Conservation (phyloP, 352 stramenopile species). For the Phytophthora citricola region DNA sequence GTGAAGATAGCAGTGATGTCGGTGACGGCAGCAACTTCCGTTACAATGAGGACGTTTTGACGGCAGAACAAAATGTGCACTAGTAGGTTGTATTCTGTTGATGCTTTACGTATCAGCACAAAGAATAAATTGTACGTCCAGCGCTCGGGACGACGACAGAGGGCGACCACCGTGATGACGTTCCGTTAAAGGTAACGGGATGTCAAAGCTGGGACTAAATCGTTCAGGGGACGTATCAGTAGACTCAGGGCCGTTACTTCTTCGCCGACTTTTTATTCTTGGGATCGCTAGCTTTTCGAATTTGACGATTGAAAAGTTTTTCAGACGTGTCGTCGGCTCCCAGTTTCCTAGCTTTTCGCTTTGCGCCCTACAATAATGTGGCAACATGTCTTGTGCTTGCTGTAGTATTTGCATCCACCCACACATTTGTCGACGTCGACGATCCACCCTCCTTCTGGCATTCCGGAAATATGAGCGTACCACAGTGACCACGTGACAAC, state of each 20-base stretch:
- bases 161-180: background rate
- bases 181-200: conserved; percentile 1
- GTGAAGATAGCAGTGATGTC: too few species aligned
- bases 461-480: background rate
- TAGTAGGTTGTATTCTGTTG: background rate
- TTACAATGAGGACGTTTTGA: background rate
- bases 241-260: background rate
- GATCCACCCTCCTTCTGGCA: conserved; percentile 7
- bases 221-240: background rate
- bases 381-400: conserved; percentile 8
- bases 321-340: background rate
- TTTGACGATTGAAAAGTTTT: conserved; percentile 5
- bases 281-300: background rate
- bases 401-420: conserved; percentile 7
- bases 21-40: too few species aligned
- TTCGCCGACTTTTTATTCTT: background rate
- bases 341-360: background rate
- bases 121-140: conserved; percentile 2
- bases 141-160: background rate
- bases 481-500: conserved; percentile 3
- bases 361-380: conserved; percentile 5
- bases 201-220: too few species aligned
- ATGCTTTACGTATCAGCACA: background rate
- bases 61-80: background rate
- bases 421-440: conserved; percentile 1